phyloP scores from a whole-genome alignment of 2,329 filamentous ascomycete species.

The Fusarium sterilihyphosum region DNA sequence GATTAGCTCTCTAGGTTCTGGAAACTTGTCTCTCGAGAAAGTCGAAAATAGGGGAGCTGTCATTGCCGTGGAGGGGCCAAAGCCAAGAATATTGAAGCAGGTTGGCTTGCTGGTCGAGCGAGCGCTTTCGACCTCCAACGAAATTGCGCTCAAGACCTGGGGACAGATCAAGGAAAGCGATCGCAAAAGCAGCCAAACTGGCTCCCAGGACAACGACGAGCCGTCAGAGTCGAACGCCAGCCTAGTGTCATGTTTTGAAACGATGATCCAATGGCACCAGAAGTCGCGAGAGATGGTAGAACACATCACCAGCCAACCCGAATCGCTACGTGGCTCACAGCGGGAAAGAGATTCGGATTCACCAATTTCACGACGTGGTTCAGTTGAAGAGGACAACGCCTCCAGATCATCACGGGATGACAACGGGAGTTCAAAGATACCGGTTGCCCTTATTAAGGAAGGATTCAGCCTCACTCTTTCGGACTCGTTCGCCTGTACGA shows the following conservation, averaged over 20 bases:
- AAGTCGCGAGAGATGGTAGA: slow-evolving; percentile 76
- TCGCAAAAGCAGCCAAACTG: slow-evolving; percentile 9
- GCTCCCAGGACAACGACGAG: slow-evolving; percentile 25
- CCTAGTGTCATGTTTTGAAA: slow-evolving; percentile 70
- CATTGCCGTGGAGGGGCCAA: slow-evolving; percentile 83
- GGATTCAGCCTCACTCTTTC: slow-evolving; percentile 84
- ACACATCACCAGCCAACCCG: slow-evolving; percentile 53
- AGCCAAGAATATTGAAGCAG: slow-evolving; percentile 58
- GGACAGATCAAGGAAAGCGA: slow-evolving; percentile 45
- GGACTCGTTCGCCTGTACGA: slow-evolving; percentile 76
- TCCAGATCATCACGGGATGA: slow-evolving; percentile 3
- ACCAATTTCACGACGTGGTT: slow-evolving; percentile 18
- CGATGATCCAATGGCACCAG: slow-evolving; percentile 78
- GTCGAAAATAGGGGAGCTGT: slow-evolving; percentile 75
- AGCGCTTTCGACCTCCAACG: slow-evolving; percentile 62
- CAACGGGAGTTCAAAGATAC: slow-evolving; percentile 53
- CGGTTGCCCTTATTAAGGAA: slow-evolving; percentile 79
- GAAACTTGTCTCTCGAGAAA: slow-evolving; percentile 23
- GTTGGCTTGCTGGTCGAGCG: slow-evolving; percentile 73
- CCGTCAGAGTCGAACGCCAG: slow-evolving; percentile 48
- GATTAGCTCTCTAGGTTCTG: slow-evolving; percentile 55
- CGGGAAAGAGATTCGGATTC: slow-evolving; percentile 7
- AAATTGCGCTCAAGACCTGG: slow-evolving; percentile 58
- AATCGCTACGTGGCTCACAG: slow-evolving; percentile 10
- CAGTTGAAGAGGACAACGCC: slow-evolving; percentile 11